Percentiles rank a stretch among this genome's conserved stretches.
These are phyloP conservation scores for Saccharum hybrid DNA, from an alignment of 202 grass and related monocot genomes.

Conservation along the genomic window DNA sequence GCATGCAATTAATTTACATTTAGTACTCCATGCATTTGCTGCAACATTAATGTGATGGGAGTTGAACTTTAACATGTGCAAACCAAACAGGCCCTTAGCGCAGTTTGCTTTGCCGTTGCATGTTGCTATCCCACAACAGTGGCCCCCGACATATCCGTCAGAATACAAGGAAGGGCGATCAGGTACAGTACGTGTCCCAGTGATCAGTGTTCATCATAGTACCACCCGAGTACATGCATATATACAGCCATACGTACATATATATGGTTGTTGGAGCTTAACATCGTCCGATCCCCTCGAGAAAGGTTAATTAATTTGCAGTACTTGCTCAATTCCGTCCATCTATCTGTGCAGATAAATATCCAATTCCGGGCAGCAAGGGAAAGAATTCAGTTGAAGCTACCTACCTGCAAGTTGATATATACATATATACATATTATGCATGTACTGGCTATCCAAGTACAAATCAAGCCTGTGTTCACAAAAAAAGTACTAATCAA, in stretches of 20 bases:
- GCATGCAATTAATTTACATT: too few species aligned
- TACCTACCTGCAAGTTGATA: constrained; percentile 1
- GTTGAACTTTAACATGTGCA: too few species aligned
- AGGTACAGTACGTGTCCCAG: background rate
- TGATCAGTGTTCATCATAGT: constrained; percentile 45
- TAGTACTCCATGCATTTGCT: too few species aligned
- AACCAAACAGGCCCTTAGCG: too few species aligned
- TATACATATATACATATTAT: background rate
- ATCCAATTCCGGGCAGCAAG: background rate
- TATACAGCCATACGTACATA: background rate
- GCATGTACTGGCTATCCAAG: constrained; percentile 12
- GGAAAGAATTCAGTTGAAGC: constrained; percentile 16
- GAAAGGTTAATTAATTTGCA: background rate
- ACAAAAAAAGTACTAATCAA: background rate
- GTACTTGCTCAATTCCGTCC: background rate
- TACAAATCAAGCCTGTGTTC: background rate
- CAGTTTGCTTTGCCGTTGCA: too few species aligned
- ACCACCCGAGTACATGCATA: background rate
- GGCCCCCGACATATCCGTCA: too few species aligned
- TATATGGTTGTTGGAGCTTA: constrained; percentile 28
- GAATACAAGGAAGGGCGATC: too few species aligned
- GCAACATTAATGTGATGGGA: too few species aligned
- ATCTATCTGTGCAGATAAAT: constrained; percentile 10
- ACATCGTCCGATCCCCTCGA: constrained; percentile 8
- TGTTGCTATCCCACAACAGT: too few species aligned